phyloP scores from a whole-genome alignment of 2,329 filamentous ascomycete genomes.

The Nannizziopsis barbatae region DNA sequence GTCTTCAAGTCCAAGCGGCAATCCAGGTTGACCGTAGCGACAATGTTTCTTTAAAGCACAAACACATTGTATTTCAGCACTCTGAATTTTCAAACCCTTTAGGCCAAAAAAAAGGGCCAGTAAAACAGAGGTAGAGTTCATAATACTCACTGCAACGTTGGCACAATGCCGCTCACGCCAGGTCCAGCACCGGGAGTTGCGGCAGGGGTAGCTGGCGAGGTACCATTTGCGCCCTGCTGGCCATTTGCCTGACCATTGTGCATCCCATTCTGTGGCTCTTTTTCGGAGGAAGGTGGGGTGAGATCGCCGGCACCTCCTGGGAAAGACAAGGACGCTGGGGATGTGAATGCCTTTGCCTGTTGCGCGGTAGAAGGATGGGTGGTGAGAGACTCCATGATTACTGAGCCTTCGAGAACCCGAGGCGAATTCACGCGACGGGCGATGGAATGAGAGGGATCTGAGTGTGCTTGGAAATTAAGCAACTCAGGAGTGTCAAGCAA shows the following conservation, averaged over 20 bases:
- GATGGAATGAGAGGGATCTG: conserved; percentile 13
- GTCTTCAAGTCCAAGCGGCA: conserved; percentile 97
- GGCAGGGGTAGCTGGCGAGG: conserved; percentile 80
- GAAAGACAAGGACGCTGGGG: conserved; percentile 83
- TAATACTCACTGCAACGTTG: conserved; percentile 90
- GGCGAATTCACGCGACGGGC: conserved; percentile 15
- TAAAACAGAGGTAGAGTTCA: conserved; percentile 21
- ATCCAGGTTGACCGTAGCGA: conserved; percentile 95
- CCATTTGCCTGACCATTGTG: conserved; percentile 33
- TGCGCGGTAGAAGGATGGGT: conserved; percentile 84
- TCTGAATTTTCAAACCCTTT: conserved; percentile 25
- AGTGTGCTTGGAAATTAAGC: neutral
- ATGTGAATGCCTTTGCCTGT: conserved; percentile 93
- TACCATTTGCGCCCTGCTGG: conserved; percentile 57
- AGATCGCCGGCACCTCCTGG: conserved; percentile 73
- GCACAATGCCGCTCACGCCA: conserved; percentile 79
- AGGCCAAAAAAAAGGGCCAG: conserved; percentile 31
- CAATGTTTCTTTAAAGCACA: conserved; percentile 69
- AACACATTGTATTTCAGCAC: conserved; percentile 35
- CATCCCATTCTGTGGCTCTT: conserved; percentile 42
- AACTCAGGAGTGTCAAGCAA: conserved; percentile 17
- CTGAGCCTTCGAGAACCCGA: conserved; percentile 18
- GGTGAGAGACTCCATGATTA: conserved; percentile 70
- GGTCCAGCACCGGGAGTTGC: conserved; percentile 76
- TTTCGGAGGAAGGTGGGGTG: conserved; percentile 65